Percentiles rank a stretch among this genome's conserved stretches.
Conservation (phyloP, 768 basidiomycete genomes). For the Suillus ampliporus region DNA sequence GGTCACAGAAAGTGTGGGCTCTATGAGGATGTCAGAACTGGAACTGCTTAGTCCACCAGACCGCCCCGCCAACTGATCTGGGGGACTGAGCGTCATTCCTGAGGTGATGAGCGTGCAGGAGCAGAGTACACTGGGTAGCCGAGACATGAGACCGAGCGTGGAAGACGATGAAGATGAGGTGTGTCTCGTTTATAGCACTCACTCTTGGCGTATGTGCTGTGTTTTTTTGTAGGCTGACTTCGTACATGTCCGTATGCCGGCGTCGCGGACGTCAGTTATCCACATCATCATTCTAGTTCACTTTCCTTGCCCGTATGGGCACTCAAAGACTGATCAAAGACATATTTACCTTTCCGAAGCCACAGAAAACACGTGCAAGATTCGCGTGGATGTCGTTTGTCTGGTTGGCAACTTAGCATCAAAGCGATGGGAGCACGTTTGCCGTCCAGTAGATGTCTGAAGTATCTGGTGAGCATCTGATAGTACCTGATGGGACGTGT, state of each 20-base stretch:
- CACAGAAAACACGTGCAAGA: no score
- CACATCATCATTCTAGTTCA: no score
- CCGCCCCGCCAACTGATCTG: constrained; percentile 28
- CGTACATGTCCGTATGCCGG: constrained; percentile 41
- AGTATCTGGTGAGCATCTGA: no score
- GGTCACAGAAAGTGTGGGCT: constrained; percentile 50
- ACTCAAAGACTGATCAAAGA: no score
- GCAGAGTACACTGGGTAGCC: constrained; percentile 22
- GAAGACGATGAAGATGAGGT: constrained; percentile 45
- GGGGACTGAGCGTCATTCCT: constrained; percentile 60
- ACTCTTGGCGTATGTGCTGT: neutral
- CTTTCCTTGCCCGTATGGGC: no score
- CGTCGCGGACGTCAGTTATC: constrained; percentile 27
- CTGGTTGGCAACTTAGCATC: no score
- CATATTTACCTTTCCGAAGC: no score
- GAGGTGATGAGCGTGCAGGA: constrained; percentile 53
- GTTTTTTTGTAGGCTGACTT: constrained; percentile 32
- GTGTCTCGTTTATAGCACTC: constrained; percentile 7
- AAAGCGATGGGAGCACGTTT: no score
- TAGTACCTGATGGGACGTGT: no score
- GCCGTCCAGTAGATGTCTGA: no score
- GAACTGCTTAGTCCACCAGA: constrained; percentile 56
- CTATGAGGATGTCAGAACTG: constrained; percentile 55
- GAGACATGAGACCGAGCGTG: constrained; percentile 39
- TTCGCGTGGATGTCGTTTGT: no score